These are phyloP conservation scores for Xylaria arbuscula DNA, from an alignment of 2,329 filamentous ascomycete genomes.

Conservation along the genomic window DNA sequence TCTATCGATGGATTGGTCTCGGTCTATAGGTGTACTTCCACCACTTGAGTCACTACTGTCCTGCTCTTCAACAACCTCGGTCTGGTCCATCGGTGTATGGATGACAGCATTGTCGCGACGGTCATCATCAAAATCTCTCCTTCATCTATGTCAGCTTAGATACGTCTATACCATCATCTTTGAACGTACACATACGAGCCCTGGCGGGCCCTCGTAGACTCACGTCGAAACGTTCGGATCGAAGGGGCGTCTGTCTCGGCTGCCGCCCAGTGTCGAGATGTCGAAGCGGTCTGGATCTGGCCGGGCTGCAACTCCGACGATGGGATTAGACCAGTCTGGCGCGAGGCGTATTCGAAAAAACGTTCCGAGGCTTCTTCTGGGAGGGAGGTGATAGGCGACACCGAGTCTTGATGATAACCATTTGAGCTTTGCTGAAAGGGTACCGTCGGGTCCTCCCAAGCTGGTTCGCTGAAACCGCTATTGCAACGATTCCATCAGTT, in stretches of 20 bases:
- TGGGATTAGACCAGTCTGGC: background rate
- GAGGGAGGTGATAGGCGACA: background rate
- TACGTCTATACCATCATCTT: background rate
- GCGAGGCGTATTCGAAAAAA: background rate
- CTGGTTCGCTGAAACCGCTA: background rate
- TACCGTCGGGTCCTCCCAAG: background rate
- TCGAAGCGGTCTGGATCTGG: background rate
- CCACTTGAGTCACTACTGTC: slow-evolving; percentile 18
- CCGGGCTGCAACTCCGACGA: background rate
- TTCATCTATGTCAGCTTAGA: slow-evolving; percentile 18
- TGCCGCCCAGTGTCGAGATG: background rate
- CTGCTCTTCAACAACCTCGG: background rate
- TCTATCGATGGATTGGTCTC: background rate
- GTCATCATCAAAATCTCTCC: background rate
- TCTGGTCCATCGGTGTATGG: background rate
- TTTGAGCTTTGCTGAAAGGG: background rate
- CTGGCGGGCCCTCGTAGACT: slow-evolving; percentile 24
- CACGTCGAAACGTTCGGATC: slow-evolving; percentile 3
- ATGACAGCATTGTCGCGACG: background rate
- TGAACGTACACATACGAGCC: slow-evolving; percentile 30
- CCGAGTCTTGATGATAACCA: background rate
- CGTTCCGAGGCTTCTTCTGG: background rate
- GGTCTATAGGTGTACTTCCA: background rate
- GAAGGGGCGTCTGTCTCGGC: background rate
- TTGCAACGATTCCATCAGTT: slow-evolving; percentile 10